Percentiles rank a stretch among this genome's conserved stretches.
phyloP scores from a whole-genome alignment of 179 eudicot genomes.

The Nepenthes alata region DNA sequence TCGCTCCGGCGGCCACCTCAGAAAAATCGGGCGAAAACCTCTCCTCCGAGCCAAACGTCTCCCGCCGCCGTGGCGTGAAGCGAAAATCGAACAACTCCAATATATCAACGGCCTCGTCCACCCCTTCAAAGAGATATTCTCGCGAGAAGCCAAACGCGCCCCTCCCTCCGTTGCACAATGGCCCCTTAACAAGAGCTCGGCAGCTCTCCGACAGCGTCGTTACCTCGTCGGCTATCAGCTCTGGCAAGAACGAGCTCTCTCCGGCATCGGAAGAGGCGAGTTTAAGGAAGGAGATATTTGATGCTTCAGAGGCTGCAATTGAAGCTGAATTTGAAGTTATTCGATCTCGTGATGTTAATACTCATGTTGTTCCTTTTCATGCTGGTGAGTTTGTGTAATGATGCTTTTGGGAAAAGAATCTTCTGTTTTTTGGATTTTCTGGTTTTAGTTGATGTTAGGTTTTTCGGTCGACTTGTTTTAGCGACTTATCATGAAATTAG shows the following conservation, averaged over 20 bases:
- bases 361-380: slow-evolving; percentile 77
- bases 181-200: slow-evolving; percentile 75
- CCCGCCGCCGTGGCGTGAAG: slow-evolving; percentile 70
- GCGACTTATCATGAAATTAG: background rate
- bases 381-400: slow-evolving; percentile 39
- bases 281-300: slow-evolving; percentile 28
- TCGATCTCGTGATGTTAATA: slow-evolving; percentile 38
- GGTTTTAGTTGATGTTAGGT: background rate
- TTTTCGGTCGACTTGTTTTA: background rate
- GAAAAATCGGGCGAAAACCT: slow-evolving; percentile 20
- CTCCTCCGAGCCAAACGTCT: slow-evolving; percentile 30
- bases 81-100: slow-evolving; percentile 41
- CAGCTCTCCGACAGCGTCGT: slow-evolving; percentile 51
- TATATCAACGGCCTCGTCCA: slow-evolving; percentile 24
- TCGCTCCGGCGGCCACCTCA: slow-evolving; percentile 19
- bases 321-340: slow-evolving; percentile 51
- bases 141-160: slow-evolving; percentile 48
- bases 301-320: slow-evolving; percentile 48
- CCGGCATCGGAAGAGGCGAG: slow-evolving; percentile 22
- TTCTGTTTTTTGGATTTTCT: background rate
- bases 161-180: slow-evolving; percentile 58
- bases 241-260: slow-evolving; percentile 18
- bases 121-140: slow-evolving; percentile 63
- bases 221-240: slow-evolving; percentile 15
- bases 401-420: background rate